Conservation (phyloP, 2,329 filamentous ascomycete genomes). For the Hymenoscyphus infarciens region DNA sequence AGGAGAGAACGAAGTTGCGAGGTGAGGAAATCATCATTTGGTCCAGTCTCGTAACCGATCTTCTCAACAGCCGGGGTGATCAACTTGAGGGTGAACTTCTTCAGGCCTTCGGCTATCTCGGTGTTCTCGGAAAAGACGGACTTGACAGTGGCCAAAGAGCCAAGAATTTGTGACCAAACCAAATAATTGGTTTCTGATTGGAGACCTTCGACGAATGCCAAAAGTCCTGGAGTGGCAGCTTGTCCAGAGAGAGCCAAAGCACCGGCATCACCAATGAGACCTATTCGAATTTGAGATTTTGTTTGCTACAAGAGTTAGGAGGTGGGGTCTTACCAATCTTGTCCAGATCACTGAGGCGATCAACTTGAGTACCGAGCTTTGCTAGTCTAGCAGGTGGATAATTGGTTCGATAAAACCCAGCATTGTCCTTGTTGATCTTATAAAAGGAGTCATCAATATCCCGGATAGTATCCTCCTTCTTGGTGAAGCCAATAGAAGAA, state of each 20-base stretch:
- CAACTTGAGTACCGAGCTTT: constrained; percentile 73
- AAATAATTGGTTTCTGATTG: constrained; percentile 76
- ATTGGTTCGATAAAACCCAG: constrained; percentile 89
- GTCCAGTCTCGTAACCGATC: constrained; percentile 80
- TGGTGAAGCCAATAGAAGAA: constrained; percentile 64
- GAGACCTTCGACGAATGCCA: constrained; percentile 85
- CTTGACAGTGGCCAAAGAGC: constrained; percentile 71
- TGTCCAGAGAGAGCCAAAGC: constrained; percentile 86
- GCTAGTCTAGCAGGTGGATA: constrained; percentile 81
- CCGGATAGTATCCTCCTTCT: constrained; percentile 72
- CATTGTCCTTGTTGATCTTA: constrained; percentile 87
- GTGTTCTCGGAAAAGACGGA: constrained; percentile 81
- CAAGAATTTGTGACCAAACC: constrained; percentile 83
- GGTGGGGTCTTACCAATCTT: constrained; percentile 64
- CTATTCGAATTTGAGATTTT: constrained; percentile 15
- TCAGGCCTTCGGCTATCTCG: constrained; percentile 66
- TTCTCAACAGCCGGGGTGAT: constrained; percentile 71
- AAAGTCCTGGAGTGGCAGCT: constrained; percentile 73
- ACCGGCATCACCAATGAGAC: constrained; percentile 79
- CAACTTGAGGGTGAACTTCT: constrained; percentile 75
- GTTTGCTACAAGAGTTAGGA: not conserved
- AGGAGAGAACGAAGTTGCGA: constrained; percentile 80
- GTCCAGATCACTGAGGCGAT: constrained; percentile 76
- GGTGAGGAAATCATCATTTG: constrained; percentile 75
- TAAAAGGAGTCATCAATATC: constrained; percentile 80